These are phyloP conservation scores for Diaporthe helianthi DNA, from an alignment of 2,329 filamentous ascomycete species.

Conservation along the genomic window DNA sequence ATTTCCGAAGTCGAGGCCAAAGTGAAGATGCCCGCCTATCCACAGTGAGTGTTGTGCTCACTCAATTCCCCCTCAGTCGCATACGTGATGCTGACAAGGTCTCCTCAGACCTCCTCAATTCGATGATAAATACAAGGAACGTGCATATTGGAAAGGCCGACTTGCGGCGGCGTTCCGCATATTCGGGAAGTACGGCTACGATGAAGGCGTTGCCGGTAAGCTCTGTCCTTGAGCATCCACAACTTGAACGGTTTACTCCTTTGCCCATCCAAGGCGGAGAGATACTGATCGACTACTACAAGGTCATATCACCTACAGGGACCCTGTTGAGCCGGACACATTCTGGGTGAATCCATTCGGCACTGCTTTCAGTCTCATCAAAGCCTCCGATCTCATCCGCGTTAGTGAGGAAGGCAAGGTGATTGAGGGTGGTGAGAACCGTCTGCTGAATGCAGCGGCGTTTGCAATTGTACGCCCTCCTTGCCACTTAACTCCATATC, in stretches of 20 bases:
- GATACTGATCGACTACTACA: background rate
- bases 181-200: constrained; percentile 63
- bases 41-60: background rate
- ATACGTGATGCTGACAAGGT: background rate
- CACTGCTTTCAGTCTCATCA: constrained; percentile 56
- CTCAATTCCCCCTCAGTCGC: no score
- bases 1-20: constrained; percentile 20
- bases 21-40: background rate
- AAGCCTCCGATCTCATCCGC: constrained; percentile 62
- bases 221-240: constrained; percentile 54
- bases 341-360: constrained; percentile 76
- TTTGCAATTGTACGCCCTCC: constrained; percentile 54
- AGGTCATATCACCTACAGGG: constrained; percentile 34
- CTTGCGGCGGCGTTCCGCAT: constrained; percentile 64
- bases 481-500: background rate
- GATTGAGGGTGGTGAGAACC: constrained; percentile 64
- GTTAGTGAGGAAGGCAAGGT: constrained; percentile 68
- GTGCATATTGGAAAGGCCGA: constrained; percentile 60
- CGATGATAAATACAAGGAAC: constrained; percentile 47
- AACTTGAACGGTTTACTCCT: no score
- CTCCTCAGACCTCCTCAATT: constrained; percentile 33
- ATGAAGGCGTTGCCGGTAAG: constrained; percentile 71
- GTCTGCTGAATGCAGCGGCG: constrained; percentile 41
- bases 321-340: constrained; percentile 65
- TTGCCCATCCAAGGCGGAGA: no score